Evolutionary conservation across 305 asterid genomes (phyloP).

Genomic region (Rubia tinctorum): DNA sequence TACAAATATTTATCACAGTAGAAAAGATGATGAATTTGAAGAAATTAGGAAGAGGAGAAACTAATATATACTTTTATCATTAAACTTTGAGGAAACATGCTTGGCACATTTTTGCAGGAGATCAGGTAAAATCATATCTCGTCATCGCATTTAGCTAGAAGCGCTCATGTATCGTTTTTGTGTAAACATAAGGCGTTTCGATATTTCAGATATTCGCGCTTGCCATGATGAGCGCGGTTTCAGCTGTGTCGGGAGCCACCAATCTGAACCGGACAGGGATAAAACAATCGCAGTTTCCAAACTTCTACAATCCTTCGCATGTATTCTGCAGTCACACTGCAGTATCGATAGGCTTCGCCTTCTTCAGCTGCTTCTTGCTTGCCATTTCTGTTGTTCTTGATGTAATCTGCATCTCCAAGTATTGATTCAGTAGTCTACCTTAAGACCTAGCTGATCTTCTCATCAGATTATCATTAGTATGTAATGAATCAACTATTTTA

Average conservation of each 20-base stretch:
- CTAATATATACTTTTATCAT: no score
- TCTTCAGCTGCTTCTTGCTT: conserved; percentile 59
- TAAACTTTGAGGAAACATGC: conserved; percentile 59
- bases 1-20: no score
- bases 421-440: conserved; percentile 10
- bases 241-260: conserved; percentile 83
- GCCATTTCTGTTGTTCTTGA: conserved; percentile 63
- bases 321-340: conserved; percentile 72
- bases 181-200: not conserved
- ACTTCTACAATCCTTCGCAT: conserved; percentile 74
- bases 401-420: conserved; percentile 53
- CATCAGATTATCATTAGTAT: no score
- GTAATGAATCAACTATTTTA: conserved; percentile 12
- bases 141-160: not conserved
- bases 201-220: conserved; percentile 57
- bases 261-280: conserved; percentile 78
- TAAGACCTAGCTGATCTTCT: not conserved
- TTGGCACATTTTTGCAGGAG: conserved; percentile 80
- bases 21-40: no score
- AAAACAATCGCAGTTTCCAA: conserved; percentile 66
- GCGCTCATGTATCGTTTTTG: not conserved
- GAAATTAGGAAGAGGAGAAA: no score
- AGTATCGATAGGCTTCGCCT: conserved; percentile 62
- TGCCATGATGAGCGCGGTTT: conserved; percentile 83
- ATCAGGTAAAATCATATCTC: conserved; percentile 49